A percentile compares a stretch with the other conserved stretches of the same genome.
phyloP scores from a whole-genome alignment of 441 rosid species.

The Melastoma candidum region DNA sequence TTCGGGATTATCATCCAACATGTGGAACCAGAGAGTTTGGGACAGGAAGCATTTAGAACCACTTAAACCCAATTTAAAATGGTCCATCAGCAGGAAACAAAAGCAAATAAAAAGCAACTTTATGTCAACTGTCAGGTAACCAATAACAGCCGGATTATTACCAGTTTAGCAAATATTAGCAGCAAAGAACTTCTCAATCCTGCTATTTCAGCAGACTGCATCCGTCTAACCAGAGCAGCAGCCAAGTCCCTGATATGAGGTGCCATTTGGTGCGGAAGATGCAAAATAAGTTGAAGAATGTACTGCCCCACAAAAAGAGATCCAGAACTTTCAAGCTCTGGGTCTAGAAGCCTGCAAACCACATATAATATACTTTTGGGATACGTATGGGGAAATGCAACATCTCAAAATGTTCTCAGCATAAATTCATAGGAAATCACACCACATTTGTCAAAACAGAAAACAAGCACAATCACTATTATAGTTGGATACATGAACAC shows the following conservation, averaged over 20 bases:
- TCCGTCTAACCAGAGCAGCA: slow-evolving; percentile 78
- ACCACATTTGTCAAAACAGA: too few species aligned
- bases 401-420: background rate
- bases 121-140: too few species aligned
- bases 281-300: slow-evolving; percentile 86
- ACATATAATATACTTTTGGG: too few species aligned
- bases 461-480: too few species aligned
- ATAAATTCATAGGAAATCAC: too few species aligned
- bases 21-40: too few species aligned
- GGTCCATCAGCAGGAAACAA: too few species aligned
- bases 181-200: slow-evolving; percentile 76
- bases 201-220: slow-evolving; percentile 75
- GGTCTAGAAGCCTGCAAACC: slow-evolving; percentile 76
- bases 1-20: too few species aligned
- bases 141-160: slow-evolving; percentile 14
- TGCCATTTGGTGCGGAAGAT: slow-evolving; percentile 82
- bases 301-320: slow-evolving; percentile 91
- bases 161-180: slow-evolving; percentile 91
- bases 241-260: slow-evolving; percentile 66
- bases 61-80: too few species aligned
- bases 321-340: slow-evolving; percentile 85
- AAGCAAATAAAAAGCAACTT: too few species aligned
- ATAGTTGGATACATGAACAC: too few species aligned
- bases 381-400: background rate
- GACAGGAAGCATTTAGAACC: too few species aligned